These are phyloP conservation scores for Rhododendron griersonianum DNA, from an alignment of 148 eudicot species.

Conservation along the genomic window DNA sequence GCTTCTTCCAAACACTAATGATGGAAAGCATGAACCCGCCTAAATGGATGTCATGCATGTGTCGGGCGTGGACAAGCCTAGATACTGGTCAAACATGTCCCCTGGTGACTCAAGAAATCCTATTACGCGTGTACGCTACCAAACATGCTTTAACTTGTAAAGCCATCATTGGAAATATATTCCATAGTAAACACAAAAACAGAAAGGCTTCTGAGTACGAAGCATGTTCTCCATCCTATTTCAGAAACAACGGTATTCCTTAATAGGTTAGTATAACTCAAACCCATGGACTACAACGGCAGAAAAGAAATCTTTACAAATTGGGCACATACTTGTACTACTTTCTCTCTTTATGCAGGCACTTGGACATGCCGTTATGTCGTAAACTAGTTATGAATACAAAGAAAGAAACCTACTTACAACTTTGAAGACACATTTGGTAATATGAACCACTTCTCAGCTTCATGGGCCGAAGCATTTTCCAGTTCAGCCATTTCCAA, in stretches of 20 bases:
- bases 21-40: neutral
- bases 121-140: neutral
- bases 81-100: neutral
- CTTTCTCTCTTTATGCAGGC: neutral
- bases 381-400: neutral
- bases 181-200: neutral
- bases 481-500: constrained; percentile 98
- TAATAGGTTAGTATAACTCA: neutral
- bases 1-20: neutral
- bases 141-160: neutral
- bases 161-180: neutral
- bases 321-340: neutral
- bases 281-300: neutral
- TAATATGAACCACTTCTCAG: constrained; percentile 72
- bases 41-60: neutral
- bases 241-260: neutral
- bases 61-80: neutral
- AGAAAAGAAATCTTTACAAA: neutral
- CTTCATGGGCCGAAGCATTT: constrained; percentile 84
- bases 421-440: constrained; percentile 39
- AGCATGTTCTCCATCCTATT: neutral
- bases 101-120: neutral
- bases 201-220: neutral
- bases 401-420: constrained; percentile 40
- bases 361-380: neutral